phyloP scores from a whole-genome alignment of 805 yeast genomes.

The Pichia membranifaciens region DNA sequence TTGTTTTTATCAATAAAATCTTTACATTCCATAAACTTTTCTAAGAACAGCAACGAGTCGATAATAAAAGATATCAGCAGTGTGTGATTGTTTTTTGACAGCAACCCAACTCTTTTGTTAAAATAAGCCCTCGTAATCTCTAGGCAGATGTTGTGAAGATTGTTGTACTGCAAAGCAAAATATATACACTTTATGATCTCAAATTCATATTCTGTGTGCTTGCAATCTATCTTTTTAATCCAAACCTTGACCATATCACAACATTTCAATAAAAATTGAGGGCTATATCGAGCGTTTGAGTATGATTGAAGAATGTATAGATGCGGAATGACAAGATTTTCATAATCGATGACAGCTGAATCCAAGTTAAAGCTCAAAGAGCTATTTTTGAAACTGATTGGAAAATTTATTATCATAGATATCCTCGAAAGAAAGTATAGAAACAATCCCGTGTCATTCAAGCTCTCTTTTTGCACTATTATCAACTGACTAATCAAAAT shows the following conservation, averaged over 20 bases:
- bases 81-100: not conserved
- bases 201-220: slow-evolving; percentile 26
- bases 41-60: not conserved
- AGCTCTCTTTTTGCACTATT: slow-evolving; percentile 17
- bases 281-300: not conserved
- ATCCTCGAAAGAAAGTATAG: slow-evolving; percentile 27
- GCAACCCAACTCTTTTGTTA: slow-evolving; percentile 2
- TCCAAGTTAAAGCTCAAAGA: slow-evolving; percentile 15
- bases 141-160: slow-evolving; percentile 14
- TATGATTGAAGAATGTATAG: slow-evolving; percentile 20
- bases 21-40: not conserved
- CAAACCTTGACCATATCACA: slow-evolving; percentile 4
- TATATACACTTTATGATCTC: slow-evolving; percentile 26
- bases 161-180: slow-evolving; percentile 23
- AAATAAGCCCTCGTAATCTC: slow-evolving; percentile 13
- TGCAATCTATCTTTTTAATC: not conserved
- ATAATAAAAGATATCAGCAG: too few species aligned
- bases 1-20: too few species aligned
- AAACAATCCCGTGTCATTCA: slow-evolving; percentile 27
- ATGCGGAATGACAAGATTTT: slow-evolving; percentile 22
- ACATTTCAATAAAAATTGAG: slow-evolving; percentile 1
- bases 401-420: slow-evolving; percentile 21
- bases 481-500: slow-evolving; percentile 22
- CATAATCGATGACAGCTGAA: slow-evolving; percentile 12
- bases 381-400: slow-evolving; percentile 20